Conservation (phyloP, 2,329 filamentous ascomycete species). For the Colletotrichum sojae region DNA sequence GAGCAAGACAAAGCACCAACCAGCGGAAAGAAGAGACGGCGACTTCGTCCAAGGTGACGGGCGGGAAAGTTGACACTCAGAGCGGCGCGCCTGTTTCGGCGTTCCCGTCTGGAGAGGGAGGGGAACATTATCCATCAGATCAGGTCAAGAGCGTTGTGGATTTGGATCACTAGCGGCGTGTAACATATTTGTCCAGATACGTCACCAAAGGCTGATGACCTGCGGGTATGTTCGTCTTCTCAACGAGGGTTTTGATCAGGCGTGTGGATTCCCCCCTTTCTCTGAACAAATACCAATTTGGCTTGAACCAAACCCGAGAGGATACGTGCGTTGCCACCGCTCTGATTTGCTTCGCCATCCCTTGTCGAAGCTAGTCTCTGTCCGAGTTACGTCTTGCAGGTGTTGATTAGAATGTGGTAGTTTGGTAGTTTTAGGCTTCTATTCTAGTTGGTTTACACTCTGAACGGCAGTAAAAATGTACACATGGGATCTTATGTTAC, state of each 20-base stretch:
- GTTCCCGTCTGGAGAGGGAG: conserved; percentile 5
- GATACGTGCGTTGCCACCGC: too few relatives aligned
- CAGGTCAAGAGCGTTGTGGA: conserved; percentile 22
- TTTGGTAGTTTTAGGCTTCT: too few relatives aligned
- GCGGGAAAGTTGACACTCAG: conserved; percentile 28
- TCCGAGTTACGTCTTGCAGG: too few relatives aligned
- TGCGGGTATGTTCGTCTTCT: conserved; percentile 11
- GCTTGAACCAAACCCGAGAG: conserved; percentile 23
- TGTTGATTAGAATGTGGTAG: too few relatives aligned
- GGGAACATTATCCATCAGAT: conserved; percentile 8
- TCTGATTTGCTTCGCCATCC: too few relatives aligned
- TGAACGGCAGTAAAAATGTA: too few relatives aligned
- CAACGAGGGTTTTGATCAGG: conserved; percentile 22
- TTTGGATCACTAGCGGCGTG: conserved; percentile 29
- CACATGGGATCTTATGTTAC: too few relatives aligned
- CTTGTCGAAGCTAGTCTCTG: too few relatives aligned
- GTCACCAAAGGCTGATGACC: conserved; percentile 10
- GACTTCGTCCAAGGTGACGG: conserved; percentile 9
- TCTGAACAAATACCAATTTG: conserved; percentile 37
- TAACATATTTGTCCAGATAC: conserved; percentile 37
- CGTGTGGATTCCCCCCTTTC: conserved; percentile 25
- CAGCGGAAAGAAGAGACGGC: conserved; percentile 2
- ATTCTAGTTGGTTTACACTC: too few relatives aligned
- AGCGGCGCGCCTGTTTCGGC: not conserved
- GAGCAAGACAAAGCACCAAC: conserved; percentile 1